phyloP scores from a whole-genome alignment of 768 basidiomycete genomes.

The Sarcomyxa edulis region DNA sequence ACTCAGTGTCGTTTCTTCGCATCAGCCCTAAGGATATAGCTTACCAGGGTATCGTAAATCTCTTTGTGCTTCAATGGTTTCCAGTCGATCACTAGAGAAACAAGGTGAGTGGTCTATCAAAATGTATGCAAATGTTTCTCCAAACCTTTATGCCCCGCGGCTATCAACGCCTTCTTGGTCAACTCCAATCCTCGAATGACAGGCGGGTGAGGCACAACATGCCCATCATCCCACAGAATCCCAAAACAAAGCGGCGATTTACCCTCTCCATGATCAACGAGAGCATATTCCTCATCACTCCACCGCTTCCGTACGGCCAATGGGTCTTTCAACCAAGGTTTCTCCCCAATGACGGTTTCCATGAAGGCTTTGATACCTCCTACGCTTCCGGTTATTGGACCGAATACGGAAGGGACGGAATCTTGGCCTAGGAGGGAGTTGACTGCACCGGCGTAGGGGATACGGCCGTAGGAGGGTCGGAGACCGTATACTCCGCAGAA shows the following conservation, averaged over 20 bases:
- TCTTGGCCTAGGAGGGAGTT: constrained; percentile 72
- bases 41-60: constrained; percentile 35
- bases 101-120: not conserved
- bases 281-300: constrained; percentile 52
- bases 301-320: constrained; percentile 51
- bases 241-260: constrained; percentile 45
- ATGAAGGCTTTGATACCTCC: constrained; percentile 62
- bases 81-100: constrained; percentile 62
- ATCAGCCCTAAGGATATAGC: constrained; percentile 11
- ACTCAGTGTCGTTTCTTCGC: not conserved
- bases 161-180: constrained; percentile 48
- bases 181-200: constrained; percentile 53
- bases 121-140: not conserved
- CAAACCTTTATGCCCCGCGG: constrained; percentile 63
- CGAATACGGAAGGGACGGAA: constrained; percentile 64
- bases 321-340: constrained; percentile 69
- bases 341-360: constrained; percentile 50
- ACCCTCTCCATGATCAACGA: constrained; percentile 55
- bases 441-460: constrained; percentile 64
- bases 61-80: constrained; percentile 46
- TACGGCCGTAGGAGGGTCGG: constrained; percentile 60
- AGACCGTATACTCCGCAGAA: constrained; percentile 71
- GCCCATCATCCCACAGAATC: constrained; percentile 64
- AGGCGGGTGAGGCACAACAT: constrained; percentile 60
- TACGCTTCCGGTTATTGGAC: constrained; percentile 60